Conservation (phyloP, 2,329 filamentous ascomycete species). For the Venturiaceae sp. region DNA sequence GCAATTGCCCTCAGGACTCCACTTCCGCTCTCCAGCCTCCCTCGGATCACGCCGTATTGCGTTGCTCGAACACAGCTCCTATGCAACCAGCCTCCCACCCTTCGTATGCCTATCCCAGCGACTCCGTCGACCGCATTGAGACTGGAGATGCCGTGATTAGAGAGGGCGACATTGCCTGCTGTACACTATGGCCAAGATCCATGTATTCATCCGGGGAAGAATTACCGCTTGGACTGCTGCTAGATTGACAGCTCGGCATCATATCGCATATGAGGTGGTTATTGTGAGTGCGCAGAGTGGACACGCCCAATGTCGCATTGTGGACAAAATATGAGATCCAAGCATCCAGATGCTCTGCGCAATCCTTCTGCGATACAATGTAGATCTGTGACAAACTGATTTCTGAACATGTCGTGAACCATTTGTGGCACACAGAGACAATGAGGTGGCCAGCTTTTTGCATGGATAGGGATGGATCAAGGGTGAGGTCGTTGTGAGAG, state of each 20-base stretch:
- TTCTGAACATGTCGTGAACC: no score
- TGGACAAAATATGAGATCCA: no score
- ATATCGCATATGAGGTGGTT: background rate
- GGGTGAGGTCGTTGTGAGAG: no score
- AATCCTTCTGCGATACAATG: no score
- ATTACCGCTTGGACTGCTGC: background rate
- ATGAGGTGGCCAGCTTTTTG: no score
- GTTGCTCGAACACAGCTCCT: background rate
- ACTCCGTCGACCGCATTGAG: background rate
- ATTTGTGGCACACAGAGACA: no score
- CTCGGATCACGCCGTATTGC: background rate
- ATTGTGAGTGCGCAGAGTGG: no score
- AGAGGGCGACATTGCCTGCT: no score
- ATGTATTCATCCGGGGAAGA: background rate
- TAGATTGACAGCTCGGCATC: background rate
- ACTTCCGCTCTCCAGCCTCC: background rate
- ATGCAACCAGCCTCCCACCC: background rate
- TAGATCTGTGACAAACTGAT: no score
- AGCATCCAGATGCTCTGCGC: no score
- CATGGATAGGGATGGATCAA: no score
- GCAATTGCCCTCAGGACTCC: background rate
- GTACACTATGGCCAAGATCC: background rate
- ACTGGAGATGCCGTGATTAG: background rate
- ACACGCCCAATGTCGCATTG: background rate
- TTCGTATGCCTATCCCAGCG: background rate